Base-by-base conservation (phyloP, 192 early-diverging fungal genomes). In the Podila verticillata region DNA sequence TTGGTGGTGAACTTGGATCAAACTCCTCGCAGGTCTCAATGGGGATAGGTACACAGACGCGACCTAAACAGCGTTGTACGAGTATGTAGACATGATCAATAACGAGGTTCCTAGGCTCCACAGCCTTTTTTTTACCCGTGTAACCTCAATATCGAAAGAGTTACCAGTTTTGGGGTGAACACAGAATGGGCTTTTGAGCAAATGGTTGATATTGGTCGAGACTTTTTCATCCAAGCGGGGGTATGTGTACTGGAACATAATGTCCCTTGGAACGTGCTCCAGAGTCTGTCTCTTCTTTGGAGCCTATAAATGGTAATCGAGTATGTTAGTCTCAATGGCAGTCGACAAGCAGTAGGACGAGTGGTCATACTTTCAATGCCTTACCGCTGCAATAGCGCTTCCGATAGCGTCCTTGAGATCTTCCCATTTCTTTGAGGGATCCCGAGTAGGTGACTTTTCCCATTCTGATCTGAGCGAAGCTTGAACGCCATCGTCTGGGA, bases 141-240 rank as follows among this genome's bases (percentile, higher is more conserved):
- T 20, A 48, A 39, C 1, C 20, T 39, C 29, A 66, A 31, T 28
- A 49, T 5, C n/a, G 7, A 28, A 49, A 17, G 15, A 56, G 71
- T 73, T 86, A 90, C 96, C 93, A 12, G 96, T 97, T 78, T 94
- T 95, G 24, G 97, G 97, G 72, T 99, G 97, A 26, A 97, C 92
- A 84, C 96, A 99, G 81, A 99, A 98, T 8, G 97, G 97, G 72
- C 92, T 91, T 81, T 99, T 99, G 30, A 99, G 89, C 87, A 99
- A 94, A 87, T 99, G 97, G 81, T 93, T 95, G 10, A 97, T 89
- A 36, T 93, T 90, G 19, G 90, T 93, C 2, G 95, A 91, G 28
- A 99, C 97, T 61, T 97, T 96, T 32, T 92, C 91, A 83, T 99
- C 96, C 44, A 99, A 87, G 32, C 97, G 91, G 26, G 97, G 97